Conservation (phyloP, 306 rosid genomes). For the Herpetospermum pedunculosum region DNA sequence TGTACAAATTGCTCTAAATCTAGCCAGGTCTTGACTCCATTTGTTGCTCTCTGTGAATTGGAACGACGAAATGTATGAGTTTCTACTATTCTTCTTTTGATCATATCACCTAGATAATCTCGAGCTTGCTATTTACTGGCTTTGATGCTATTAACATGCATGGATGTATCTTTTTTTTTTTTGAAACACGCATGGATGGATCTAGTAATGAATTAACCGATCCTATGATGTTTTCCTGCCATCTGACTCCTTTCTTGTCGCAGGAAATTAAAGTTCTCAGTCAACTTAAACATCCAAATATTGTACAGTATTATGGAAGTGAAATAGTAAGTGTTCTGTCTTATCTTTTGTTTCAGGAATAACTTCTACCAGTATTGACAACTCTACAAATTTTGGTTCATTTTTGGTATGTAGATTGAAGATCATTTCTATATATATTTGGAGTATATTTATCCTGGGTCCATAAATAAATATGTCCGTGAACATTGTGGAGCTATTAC, state of each 20-base stretch:
- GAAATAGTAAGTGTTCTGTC: constrained; percentile 46
- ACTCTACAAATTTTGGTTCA: constrained; percentile 4
- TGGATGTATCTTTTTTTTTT: not conserved
- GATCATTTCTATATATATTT: constrained; percentile 74
- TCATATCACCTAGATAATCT: not conserved
- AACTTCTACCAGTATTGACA: not conserved
- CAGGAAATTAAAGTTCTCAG: constrained; percentile 84
- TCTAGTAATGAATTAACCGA: not conserved
- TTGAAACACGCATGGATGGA: too few relatives aligned
- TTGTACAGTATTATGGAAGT: constrained; percentile 84
- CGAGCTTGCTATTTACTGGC: not conserved
- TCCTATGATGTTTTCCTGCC: constrained; percentile 6
- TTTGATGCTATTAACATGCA: not conserved
- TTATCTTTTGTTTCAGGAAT: not conserved
- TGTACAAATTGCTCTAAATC: not conserved
- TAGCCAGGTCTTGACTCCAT: not conserved
- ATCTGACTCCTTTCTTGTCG: constrained; percentile 20
- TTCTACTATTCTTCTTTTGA: not conserved
- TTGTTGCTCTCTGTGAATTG: not conserved
- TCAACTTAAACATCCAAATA: constrained; percentile 67
- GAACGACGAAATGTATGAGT: not conserved
- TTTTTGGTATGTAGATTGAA: constrained; percentile 39
- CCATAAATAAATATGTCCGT: constrained; percentile 59
- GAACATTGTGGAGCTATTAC: constrained; percentile 66
- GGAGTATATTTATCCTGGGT: constrained; percentile 87